Conservation (phyloP, 495 filamentous ascomycete genomes). For the Lasiosphaeria miniovina region DNA sequence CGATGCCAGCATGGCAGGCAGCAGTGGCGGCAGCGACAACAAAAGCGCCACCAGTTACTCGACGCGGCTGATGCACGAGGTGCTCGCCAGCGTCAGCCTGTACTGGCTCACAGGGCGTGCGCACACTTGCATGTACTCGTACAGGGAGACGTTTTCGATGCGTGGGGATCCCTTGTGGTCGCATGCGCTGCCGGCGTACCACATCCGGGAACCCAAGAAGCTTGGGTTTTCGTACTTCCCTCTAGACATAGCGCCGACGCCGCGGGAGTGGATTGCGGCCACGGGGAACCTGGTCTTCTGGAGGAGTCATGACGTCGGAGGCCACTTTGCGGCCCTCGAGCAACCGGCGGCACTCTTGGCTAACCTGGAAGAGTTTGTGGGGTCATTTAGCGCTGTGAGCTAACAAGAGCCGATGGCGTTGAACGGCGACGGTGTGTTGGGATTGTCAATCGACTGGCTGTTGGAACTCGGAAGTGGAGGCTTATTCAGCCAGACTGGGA, state of each 20-base stretch:
- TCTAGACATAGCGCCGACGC: conserved; percentile 48
- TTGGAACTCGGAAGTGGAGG: too few species aligned
- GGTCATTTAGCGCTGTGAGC: conserved; percentile 3
- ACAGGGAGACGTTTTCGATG: conserved; percentile 42
- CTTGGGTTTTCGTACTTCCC: conserved; percentile 60
- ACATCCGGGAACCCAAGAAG: conserved; percentile 43
- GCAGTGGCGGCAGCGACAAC: not conserved
- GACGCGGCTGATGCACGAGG: conserved; percentile 34
- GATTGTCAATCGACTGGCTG: too few species aligned
- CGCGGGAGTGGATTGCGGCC: conserved; percentile 47
- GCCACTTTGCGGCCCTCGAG: conserved; percentile 64
- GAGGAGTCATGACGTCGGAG: conserved; percentile 48
- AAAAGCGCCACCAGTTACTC: conserved; percentile 7
- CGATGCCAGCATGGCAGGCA: not conserved
- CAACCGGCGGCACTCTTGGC: conserved; percentile 49
- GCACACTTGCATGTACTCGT: conserved; percentile 42
- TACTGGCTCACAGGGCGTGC: conserved; percentile 64
- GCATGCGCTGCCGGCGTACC: conserved; percentile 7
- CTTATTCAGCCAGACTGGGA: too few species aligned
- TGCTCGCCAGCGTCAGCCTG: conserved; percentile 55
- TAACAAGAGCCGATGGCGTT: too few species aligned
- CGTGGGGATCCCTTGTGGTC: not conserved
- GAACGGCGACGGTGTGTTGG: too few species aligned
- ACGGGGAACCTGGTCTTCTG: conserved; percentile 45
- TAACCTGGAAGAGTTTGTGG: conserved; percentile 56